These are phyloP conservation scores for Phytophthora boehmeriae DNA, from an alignment of 352 stramenopile genomes.

Conservation along the genomic window DNA sequence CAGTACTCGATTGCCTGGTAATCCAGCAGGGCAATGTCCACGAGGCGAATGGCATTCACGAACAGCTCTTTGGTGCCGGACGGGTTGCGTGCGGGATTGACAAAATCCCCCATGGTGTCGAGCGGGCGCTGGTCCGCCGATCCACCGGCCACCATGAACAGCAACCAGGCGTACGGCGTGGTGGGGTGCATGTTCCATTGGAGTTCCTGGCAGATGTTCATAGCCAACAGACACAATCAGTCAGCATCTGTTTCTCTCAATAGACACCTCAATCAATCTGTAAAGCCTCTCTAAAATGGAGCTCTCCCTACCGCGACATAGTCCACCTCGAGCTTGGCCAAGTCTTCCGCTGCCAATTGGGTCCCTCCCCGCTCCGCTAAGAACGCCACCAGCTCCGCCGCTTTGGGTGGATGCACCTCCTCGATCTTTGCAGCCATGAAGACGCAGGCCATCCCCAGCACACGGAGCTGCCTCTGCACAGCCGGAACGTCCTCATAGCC, in stretches of 20 bases:
- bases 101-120: conserved; percentile 79
- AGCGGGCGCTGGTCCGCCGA: conserved; percentile 64
- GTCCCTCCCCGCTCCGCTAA: conserved; percentile 55
- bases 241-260: conserved; percentile 19
- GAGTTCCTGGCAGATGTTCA: conserved; percentile 54
- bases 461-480: conserved; percentile 62
- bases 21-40: conserved; percentile 79
- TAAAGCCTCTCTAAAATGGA: background rate
- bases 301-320: conserved; percentile 57
- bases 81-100: conserved; percentile 59
- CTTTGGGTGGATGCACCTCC: conserved; percentile 80
- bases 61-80: conserved; percentile 80
- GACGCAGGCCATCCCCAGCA: conserved; percentile 66
- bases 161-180: conserved; percentile 74
- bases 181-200: conserved; percentile 86
- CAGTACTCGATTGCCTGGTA: conserved; percentile 80
- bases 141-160: conserved; percentile 77
- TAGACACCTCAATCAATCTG: background rate
- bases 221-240: conserved; percentile 13
- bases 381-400: conserved; percentile 65
- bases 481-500: conserved; percentile 59
- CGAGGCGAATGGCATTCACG: conserved; percentile 63
- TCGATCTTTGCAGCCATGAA: conserved; percentile 90
- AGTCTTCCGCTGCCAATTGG: conserved; percentile 50
- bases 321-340: conserved; percentile 65